phyloP scores from a whole-genome alignment of 805 yeast species.

The Wickerhamomyces bovis region DNA sequence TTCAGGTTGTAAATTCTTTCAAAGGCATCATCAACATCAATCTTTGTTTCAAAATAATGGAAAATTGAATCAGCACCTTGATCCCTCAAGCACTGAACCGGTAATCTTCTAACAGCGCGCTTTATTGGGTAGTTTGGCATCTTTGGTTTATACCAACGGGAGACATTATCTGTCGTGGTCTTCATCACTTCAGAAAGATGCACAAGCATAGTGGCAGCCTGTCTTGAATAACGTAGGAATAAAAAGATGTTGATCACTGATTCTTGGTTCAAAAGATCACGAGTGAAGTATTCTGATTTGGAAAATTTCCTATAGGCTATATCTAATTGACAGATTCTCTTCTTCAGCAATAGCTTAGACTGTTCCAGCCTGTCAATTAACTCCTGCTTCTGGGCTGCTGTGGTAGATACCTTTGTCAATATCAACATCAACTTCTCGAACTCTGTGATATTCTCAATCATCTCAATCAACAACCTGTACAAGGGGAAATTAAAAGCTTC shows the following conservation, averaged over 20 bases:
- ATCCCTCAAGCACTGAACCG: conserved; percentile 37
- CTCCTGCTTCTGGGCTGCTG: not conserved
- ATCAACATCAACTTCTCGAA: conserved; percentile 10
- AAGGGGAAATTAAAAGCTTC: conserved; percentile 27
- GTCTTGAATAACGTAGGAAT: conserved; percentile 35
- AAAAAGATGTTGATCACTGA: conserved; percentile 34
- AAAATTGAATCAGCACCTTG: conserved; percentile 41
- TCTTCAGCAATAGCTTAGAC: conserved; percentile 21
- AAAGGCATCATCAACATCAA: conserved; percentile 41
- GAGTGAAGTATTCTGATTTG: conserved; percentile 29
- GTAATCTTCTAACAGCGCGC: conserved; percentile 36
- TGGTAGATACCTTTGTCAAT: not conserved
- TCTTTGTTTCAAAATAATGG: conserved; percentile 35
- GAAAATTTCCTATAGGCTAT: conserved; percentile 30
- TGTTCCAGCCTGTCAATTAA: conserved; percentile 5
- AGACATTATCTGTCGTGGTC: conserved; percentile 1
- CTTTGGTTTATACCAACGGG: conserved; percentile 4
- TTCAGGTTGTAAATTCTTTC: conserved; percentile 37
- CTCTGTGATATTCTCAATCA: conserved; percentile 25
- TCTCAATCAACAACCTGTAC: conserved; percentile 25
- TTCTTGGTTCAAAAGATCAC: conserved; percentile 30
- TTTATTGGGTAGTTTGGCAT: conserved; percentile 34
- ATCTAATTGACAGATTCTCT: conserved; percentile 28
- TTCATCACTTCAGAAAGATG: conserved; percentile 20
- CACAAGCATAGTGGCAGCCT: conserved; percentile 32